Conservation (phyloP, 768 basidiomycete species). For the Glaciozyma antarctica region DNA sequence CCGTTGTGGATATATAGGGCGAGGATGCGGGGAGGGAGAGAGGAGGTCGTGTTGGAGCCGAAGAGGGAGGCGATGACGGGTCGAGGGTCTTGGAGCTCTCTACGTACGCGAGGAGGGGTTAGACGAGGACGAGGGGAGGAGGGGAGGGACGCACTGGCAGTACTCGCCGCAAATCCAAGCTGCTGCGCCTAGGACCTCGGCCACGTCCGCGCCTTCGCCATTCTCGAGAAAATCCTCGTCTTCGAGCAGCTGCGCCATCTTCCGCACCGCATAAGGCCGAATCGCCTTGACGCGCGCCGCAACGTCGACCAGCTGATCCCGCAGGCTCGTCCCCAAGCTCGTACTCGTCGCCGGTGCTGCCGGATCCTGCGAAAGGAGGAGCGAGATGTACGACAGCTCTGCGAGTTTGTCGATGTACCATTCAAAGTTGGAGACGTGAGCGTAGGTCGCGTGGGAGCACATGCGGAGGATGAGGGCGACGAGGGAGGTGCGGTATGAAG, state of each 20-base stretch:
- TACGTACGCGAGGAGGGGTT: slow-evolving; percentile 37
- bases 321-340: slow-evolving; percentile 64
- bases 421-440: slow-evolving; percentile 83
- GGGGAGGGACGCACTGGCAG: slow-evolving; percentile 54
- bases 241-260: slow-evolving; percentile 69
- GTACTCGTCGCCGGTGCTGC: slow-evolving; percentile 41
- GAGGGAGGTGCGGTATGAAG: slow-evolving; percentile 76
- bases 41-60: slow-evolving; percentile 49
- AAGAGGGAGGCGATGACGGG: slow-evolving; percentile 59
- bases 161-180: slow-evolving; percentile 97
- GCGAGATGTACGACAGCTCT: slow-evolving; percentile 76
- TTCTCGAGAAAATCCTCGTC: slow-evolving; percentile 60
- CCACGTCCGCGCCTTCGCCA: slow-evolving; percentile 39
- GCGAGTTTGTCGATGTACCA: slow-evolving; percentile 95
- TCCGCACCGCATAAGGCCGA: slow-evolving; percentile 66
- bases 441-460: slow-evolving; percentile 67
- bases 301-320: slow-evolving; percentile 77
- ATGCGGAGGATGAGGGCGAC: slow-evolving; percentile 76
- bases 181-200: slow-evolving; percentile 82
- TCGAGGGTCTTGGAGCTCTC: slow-evolving; percentile 69
- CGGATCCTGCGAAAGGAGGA: slow-evolving; percentile 19
- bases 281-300: slow-evolving; percentile 67
- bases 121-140: background rate
- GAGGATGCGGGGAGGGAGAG: slow-evolving; percentile 55
- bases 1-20: slow-evolving; percentile 73